phyloP scores from a whole-genome alignment of 2,329 filamentous ascomycete genomes.

The Xylariaceae sp. region DNA sequence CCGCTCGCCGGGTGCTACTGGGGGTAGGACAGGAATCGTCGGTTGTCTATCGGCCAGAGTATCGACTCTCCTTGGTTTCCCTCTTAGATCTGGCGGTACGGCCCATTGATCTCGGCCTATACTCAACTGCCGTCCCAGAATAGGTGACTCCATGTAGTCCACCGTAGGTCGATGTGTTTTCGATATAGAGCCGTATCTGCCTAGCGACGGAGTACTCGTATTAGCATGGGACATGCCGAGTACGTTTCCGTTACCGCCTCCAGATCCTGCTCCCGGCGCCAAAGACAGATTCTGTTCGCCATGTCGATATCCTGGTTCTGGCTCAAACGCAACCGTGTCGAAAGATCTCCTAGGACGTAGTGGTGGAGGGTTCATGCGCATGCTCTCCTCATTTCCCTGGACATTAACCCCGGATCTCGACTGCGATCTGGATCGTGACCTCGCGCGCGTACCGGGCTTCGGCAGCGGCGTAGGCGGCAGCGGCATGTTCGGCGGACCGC shows the following conservation, averaged over 20 bases:
- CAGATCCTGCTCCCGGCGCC: not conserved
- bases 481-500: conserved; percentile 26
- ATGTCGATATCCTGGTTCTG: not conserved
- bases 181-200: conserved; percentile 18
- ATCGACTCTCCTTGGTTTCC: not conserved
- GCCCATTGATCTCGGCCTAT: not conserved
- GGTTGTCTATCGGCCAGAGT: not conserved
- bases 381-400: not conserved
- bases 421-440: not conserved
- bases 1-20: conserved; percentile 23
- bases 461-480: conserved; percentile 31
- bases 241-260: not conserved
- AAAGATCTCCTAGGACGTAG: conserved; percentile 27
- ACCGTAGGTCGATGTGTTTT: not conserved
- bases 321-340: conserved; percentile 18
- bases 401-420: not conserved
- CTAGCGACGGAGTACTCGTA: conserved; percentile 18
- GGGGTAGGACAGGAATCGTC: conserved; percentile 23
- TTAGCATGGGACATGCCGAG: conserved; percentile 16
- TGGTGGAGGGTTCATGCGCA: not conserved
- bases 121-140: conserved; percentile 14
- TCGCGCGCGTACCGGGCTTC: not conserved
- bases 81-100: not conserved
- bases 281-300: not conserved
- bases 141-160: conserved; percentile 13